Base-by-base conservation (phyloP, 805 yeast genomes). In the Teunomyces pallodes region DNA sequence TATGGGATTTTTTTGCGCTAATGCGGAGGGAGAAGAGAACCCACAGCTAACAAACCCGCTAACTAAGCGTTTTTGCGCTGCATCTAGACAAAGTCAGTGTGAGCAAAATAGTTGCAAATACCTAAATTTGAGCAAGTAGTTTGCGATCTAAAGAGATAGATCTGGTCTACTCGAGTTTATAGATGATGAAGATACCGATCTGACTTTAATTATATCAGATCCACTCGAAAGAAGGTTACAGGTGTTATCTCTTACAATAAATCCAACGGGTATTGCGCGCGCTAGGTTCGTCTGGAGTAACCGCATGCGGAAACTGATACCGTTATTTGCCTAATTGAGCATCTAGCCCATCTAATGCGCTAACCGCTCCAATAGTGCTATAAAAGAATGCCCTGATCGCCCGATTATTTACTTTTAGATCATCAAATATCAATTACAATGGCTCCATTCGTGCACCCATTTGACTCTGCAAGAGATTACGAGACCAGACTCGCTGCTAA, bases 401-500 rank as follows among this genome's bases (percentile, higher is more conserved):
- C 7, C 33, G 5, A 9, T 40, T 10, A 13, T 9, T 9, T n/a
- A 10, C 4, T 3, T 10, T 27, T 29, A 28, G 3, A 27, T 4
- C 10, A n/a, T 27, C 12, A 14, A 13, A 31, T 6, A 12, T 8
- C 14, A 30, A 42, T 7, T 26, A 29, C 17, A 8, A 46, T 46
- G 49, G 43, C 49, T 30, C 43, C 49, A 36, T 10, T 14, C 8
- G 24, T 45, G 12, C 86, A 82, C 62, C 86, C 86, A 41, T 82
- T 82, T 61, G 86, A 81, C 60, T 69, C 83, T 20, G 77, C 78
- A 55, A 72, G 77, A 41, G 87, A 82, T 54, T 74, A 65, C 43
- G 90, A 84, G 69, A 67, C 83, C 58, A 72, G 76, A 62, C 64
- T 75, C 53, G 79, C 87, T 38, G 60, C 84, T 45, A 81, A 81